A percentile compares a stretch with the other conserved stretches of the same genome.
phyloP scores from a whole-genome alignment of 129 eudicot genomes.

The Kitagawia praeruptora region DNA sequence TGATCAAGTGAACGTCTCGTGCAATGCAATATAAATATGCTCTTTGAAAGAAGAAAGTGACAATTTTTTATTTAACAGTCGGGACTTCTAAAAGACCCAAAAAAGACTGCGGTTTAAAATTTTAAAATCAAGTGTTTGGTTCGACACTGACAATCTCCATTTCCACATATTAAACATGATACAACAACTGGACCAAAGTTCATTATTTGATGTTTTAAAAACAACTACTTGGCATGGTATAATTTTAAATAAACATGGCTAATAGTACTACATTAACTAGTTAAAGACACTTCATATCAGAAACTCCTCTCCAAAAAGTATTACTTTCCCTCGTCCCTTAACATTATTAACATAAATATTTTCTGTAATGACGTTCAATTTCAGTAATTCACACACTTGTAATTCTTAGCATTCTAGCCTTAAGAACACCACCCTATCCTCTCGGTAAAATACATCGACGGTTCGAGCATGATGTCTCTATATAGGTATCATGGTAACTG shows the following conservation, averaged over 20 bases:
- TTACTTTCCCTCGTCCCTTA: background rate
- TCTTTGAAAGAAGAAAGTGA: background rate
- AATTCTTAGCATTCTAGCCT: background rate
- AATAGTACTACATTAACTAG: background rate
- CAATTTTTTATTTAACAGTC: background rate
- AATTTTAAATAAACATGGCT: background rate
- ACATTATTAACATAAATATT: background rate
- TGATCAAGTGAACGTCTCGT: background rate
- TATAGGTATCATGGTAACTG: background rate
- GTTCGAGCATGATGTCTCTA: background rate
- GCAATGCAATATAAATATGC: background rate
- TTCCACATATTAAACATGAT: background rate
- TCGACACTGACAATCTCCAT: background rate
- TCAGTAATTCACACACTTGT: background rate
- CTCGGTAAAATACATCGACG: background rate
- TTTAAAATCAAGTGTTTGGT: background rate
- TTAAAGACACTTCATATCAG: background rate
- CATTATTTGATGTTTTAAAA: background rate
- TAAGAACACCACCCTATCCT: background rate
- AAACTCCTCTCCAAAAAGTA: background rate
- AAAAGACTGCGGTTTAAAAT: background rate
- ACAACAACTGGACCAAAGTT: background rate
- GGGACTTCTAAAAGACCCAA: background rate
- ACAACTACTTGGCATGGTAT: background rate
- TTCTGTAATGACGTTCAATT: background rate